These are phyloP conservation scores for Volvox reticuliferus DNA, from an alignment of 139 green algal genomes.

Conservation along the genomic window DNA sequence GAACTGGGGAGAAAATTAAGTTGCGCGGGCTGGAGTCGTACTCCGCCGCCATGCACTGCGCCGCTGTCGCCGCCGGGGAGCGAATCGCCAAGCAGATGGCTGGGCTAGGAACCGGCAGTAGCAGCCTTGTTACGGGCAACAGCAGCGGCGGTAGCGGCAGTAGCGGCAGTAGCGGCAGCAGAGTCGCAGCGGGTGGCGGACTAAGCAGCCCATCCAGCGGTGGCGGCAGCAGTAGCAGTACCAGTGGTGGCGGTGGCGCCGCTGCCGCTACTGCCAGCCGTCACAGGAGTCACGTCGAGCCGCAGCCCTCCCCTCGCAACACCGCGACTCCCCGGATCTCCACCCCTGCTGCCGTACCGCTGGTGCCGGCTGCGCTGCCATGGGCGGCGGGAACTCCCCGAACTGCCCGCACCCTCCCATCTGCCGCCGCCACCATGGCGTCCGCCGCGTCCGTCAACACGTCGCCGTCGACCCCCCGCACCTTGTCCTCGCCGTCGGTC, in stretches of 20 bases:
- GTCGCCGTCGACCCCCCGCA: background rate
- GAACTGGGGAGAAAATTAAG: conserved; percentile 46
- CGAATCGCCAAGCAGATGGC: conserved; percentile 34
- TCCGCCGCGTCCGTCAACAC: too few relatives aligned
- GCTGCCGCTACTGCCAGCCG: background rate
- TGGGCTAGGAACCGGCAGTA: background rate
- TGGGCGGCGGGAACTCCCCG: background rate
- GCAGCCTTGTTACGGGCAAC: background rate
- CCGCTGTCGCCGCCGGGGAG: conserved; percentile 35
- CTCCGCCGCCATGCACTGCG: conserved; percentile 42
- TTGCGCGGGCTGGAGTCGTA: conserved; percentile 43
- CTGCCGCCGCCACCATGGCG: too few relatives aligned
- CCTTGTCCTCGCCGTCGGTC: background rate
- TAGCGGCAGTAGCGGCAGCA: background rate
- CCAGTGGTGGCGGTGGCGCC: background rate
- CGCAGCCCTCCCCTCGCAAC: background rate
- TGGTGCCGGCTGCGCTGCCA: background rate
- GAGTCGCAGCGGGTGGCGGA: background rate
- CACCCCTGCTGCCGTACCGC: too few relatives aligned
- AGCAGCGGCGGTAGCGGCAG: background rate
- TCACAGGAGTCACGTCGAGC: background rate
- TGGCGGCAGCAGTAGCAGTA: background rate
- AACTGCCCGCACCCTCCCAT: background rate
- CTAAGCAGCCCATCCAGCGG: background rate
- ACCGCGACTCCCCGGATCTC: background rate